These are phyloP conservation scores for Candida multigemmis DNA, from an alignment of 805 yeast genomes.

Conservation along the genomic window DNA sequence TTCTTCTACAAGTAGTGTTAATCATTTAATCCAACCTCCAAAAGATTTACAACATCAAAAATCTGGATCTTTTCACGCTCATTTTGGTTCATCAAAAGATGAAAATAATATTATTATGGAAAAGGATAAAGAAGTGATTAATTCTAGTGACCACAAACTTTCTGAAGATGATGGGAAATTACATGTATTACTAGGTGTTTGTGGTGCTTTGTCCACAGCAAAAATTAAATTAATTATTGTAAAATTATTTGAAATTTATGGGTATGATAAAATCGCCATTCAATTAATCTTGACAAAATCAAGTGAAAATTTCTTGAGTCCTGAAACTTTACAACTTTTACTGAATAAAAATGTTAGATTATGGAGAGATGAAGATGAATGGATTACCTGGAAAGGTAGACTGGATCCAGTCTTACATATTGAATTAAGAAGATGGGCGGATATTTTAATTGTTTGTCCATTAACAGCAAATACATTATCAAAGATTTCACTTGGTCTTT, in stretches of 20 bases:
- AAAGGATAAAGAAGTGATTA: slow-evolving; percentile 30
- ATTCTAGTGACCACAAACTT: slow-evolving; percentile 44
- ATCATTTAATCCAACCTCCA: slow-evolving; percentile 14
- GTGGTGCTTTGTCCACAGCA: slow-evolving; percentile 46
- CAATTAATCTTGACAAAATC: slow-evolving; percentile 48
- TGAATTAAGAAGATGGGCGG: slow-evolving; percentile 95
- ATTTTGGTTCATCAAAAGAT: slow-evolving; percentile 34
- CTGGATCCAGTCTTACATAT: slow-evolving; percentile 92
- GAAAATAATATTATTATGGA: slow-evolving; percentile 1
- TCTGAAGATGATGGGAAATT: slow-evolving; percentile 47
- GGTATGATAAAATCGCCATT: slow-evolving; percentile 40
- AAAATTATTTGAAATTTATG: slow-evolving; percentile 43
- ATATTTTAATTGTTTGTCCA: slow-evolving; percentile 87
- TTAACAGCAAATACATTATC: slow-evolving; percentile 87
- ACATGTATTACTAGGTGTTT: slow-evolving; percentile 48
- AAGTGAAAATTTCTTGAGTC: slow-evolving; percentile 42
- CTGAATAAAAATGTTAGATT: slow-evolving; percentile 36
- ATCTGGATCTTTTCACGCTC: slow-evolving; percentile 67
- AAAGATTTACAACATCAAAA: slow-evolving; percentile 34
- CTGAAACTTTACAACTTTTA: slow-evolving; percentile 31
- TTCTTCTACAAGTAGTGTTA: background rate
- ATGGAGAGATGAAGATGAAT: slow-evolving; percentile 54
- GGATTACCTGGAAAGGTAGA: slow-evolving; percentile 69
- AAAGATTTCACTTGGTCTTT: slow-evolving; percentile 81
- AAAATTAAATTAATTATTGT: slow-evolving; percentile 45